phyloP scores from a whole-genome alignment of 768 basidiomycete species.

The Hypholoma fasciculare region DNA sequence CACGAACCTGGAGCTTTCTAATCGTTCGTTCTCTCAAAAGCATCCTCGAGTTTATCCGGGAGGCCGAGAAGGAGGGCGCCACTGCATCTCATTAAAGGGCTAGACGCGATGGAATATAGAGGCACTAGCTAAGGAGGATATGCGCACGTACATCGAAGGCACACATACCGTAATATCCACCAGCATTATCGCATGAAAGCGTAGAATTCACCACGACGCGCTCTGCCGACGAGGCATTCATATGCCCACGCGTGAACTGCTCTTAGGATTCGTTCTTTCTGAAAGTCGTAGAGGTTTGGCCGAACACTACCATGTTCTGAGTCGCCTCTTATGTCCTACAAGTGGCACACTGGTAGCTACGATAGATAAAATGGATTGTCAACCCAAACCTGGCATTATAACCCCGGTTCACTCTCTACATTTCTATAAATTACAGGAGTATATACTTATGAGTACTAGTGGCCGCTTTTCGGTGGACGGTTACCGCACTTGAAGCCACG shows the following conservation, averaged over 20 bases:
- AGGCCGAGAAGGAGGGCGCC: constrained; percentile 74
- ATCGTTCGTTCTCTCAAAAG: constrained; percentile 32
- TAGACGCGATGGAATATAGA: constrained; percentile 1
- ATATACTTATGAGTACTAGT: too few relatives aligned
- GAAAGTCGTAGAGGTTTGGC: too few relatives aligned
- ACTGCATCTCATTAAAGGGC: constrained; percentile 14
- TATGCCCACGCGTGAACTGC: too few relatives aligned
- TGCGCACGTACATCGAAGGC: background rate
- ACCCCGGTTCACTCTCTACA: too few relatives aligned
- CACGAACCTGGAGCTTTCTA: constrained; percentile 1
- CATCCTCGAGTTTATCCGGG: constrained; percentile 77
- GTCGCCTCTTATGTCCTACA: too few relatives aligned
- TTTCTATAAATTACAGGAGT: too few relatives aligned
- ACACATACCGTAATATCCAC: background rate
- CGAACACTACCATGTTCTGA: too few relatives aligned
- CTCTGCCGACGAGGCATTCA: background rate
- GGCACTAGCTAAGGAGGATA: background rate
- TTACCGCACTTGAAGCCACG: background rate
- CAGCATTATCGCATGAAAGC: background rate
- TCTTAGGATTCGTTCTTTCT: too few relatives aligned
- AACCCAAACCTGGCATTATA: too few relatives aligned
- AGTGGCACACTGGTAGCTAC: too few relatives aligned
- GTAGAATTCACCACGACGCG: background rate
- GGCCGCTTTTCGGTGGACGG: too few relatives aligned
- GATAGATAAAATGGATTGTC: too few relatives aligned